Evolutionary conservation across 305 asterid genomes (phyloP), one percentile per base, ranked within the genome.

Genomic region (Petunia hybrid): DNA sequence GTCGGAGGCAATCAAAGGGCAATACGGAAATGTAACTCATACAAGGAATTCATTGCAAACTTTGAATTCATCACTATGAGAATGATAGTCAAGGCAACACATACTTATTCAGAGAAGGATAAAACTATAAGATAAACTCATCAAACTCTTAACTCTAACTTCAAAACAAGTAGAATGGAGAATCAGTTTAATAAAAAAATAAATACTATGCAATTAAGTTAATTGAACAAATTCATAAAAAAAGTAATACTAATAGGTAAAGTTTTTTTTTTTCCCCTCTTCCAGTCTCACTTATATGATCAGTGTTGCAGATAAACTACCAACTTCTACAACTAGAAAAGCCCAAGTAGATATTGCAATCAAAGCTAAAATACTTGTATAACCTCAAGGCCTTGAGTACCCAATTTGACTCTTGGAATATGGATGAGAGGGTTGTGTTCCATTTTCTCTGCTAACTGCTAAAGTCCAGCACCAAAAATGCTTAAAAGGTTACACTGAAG

Each of bases 381-480:
- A 65, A 80, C 84, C 86, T 80, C 79, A 6, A 83, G 65, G 14
- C 83, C 86, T 6, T 80, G 83, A 75, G 81, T 59, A 42, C 83
- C 86, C 74, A 83, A 69, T 75, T 80, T 83, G 69, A 83, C 66
- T 31, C 40, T 45, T 64, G 86, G 86, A 51, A 83, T 80, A 55
- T 79, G 83, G 59, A 74, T 65, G 45, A 43, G 61, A 13, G 63
- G n/a, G 73, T 38, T 83, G 45, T 4, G 74, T 55, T 76, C 84
- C 86, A 80, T 80, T 73, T 64, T 5, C 31, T 4, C 16, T 35
- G 41, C 3, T 40, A 22, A 59, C 13, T 67, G 59, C 67, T 80
- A 36, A 36, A 53, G 8, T 53, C 42, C 42, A 55, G 46, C 13
- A 39, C 64, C 56, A 69, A 40, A 7, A 22, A 22, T 38, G 55